Percentiles rank a stretch among this genome's conserved stretches.
These are phyloP conservation scores for Penicillium angulare DNA, from an alignment of 495 filamentous ascomycete species.

Conservation along the genomic window DNA sequence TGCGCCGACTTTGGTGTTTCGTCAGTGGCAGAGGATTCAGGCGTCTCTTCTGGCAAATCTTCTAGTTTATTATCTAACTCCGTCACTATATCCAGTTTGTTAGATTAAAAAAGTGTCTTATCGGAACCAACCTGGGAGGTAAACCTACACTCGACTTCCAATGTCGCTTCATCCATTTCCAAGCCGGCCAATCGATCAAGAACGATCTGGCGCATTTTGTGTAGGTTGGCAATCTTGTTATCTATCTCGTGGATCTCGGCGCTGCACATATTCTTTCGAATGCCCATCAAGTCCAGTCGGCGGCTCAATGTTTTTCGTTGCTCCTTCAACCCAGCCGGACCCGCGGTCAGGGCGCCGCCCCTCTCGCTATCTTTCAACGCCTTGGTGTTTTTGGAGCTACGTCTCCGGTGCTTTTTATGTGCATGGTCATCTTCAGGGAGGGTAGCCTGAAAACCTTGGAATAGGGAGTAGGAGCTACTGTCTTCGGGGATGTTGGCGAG, in stretches of 20 bases:
- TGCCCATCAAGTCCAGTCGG: conserved; percentile 82
- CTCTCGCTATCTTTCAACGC: conserved; percentile 62
- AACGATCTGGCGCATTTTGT: conserved; percentile 91
- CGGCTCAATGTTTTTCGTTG: conserved; percentile 75
- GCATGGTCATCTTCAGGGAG: conserved; percentile 70
- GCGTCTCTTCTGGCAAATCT: conserved; percentile 68
- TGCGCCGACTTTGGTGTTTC: conserved; percentile 57
- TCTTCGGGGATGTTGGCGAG: conserved; percentile 82
- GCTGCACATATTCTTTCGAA: conserved; percentile 97
- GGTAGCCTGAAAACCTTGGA: conserved; percentile 93
- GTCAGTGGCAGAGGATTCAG: conserved; percentile 59
- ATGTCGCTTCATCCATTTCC: conserved; percentile 85
- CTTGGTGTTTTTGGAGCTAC: conserved; percentile 68
- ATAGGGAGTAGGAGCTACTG: conserved; percentile 83
- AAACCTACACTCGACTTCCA: conserved; percentile 79
- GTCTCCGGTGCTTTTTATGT: conserved; percentile 66
- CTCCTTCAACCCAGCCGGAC: conserved; percentile 68
- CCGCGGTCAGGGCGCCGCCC: conserved; percentile 55
- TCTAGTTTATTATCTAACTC: conserved; percentile 85
- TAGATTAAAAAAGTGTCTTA: neutral
- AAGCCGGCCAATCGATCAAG: conserved; percentile 84
- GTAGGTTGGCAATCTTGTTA: conserved; percentile 90
- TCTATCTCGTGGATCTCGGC: conserved; percentile 96
- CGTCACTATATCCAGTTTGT: conserved; percentile 55
- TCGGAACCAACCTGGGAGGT: neutral